Percentiles rank a stretch among this genome's conserved stretches.
These are phyloP conservation scores for Colletotrichum sp. DNA, from an alignment of 2,329 filamentous ascomycete species.

Conservation along the genomic window DNA sequence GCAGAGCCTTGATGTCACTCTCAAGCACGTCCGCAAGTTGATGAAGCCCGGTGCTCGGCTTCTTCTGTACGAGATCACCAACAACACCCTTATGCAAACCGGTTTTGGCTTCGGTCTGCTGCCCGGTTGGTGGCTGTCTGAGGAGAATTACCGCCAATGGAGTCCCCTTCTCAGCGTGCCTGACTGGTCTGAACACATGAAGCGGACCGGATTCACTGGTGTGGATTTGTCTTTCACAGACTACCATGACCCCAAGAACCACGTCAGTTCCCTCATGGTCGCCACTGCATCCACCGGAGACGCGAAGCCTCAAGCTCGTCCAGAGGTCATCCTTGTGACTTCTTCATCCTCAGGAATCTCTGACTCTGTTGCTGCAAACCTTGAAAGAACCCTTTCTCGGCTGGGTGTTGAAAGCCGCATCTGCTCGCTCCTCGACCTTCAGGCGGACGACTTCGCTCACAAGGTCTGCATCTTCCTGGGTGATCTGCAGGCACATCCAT, in stretches of 20 bases:
- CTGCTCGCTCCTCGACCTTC: background rate
- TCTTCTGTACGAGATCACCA: background rate
- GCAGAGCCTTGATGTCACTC: conserved; percentile 20
- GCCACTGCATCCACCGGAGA: background rate
- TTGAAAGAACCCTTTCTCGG: background rate
- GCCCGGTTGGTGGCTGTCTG: background rate
- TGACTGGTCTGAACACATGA: background rate
- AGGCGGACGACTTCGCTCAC: background rate
- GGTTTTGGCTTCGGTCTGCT: background rate
- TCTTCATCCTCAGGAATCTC: background rate
- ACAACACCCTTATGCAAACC: background rate
- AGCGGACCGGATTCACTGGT: background rate
- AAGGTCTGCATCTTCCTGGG: background rate
- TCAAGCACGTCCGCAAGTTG: conserved; percentile 27
- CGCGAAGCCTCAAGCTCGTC: background rate
- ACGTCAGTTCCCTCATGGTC: background rate
- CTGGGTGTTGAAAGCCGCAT: background rate
- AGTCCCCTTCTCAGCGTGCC: background rate
- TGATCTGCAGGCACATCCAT: background rate
- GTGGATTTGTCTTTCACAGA: background rate
- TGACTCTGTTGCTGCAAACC: background rate
- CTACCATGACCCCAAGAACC: background rate
- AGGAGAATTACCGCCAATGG: background rate
- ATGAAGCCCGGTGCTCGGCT: conserved; percentile 36
- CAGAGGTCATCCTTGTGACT: background rate